Evolutionary conservation across 805 yeast species (phyloP).

Genomic region (Kodamaea lidongshanica): DNA sequence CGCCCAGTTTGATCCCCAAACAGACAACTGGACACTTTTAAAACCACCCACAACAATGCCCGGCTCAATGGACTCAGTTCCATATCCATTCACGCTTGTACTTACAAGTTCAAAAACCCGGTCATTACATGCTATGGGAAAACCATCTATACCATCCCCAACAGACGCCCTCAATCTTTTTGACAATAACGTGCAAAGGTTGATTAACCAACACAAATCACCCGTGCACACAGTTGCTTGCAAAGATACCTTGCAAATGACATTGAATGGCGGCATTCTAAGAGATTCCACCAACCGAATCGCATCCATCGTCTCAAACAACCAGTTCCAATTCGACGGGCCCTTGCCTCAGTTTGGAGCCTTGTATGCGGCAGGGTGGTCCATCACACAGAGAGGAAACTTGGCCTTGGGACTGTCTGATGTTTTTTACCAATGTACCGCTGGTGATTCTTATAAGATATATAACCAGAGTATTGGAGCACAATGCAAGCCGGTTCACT

Average conservation of each 20-base stretch:
- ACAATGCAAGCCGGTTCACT: conserved; percentile 32
- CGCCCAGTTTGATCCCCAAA: too few relatives aligned
- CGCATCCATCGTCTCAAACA: conserved; percentile 33
- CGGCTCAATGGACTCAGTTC: conserved; percentile 22
- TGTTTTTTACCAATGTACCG: conserved; percentile 33
- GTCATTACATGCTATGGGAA: too few relatives aligned
- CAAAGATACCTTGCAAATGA: conserved; percentile 22
- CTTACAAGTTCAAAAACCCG: conserved; percentile 25
- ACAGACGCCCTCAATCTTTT: too few relatives aligned
- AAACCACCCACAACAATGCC: conserved; percentile 16
- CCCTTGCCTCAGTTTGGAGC: conserved; percentile 36
- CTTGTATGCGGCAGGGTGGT: conserved; percentile 36
- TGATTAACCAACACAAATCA: conserved; percentile 10
- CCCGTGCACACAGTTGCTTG: conserved; percentile 28
- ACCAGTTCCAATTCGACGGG: conserved; percentile 39
- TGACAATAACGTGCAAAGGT: conserved; percentile 2
- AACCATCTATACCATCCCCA: too few relatives aligned
- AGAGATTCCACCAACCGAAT: conserved; percentile 27
- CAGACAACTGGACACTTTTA: conserved; percentile 31
- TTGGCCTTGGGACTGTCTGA: conserved; percentile 28
- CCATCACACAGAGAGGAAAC: conserved; percentile 26
- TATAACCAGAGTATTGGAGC: conserved; percentile 28
- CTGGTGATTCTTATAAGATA: conserved; percentile 35
- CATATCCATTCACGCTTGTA: conserved; percentile 31
- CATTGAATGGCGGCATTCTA: conserved; percentile 25